A percentile compares a stretch with the other conserved stretches of the same genome.
phyloP scores from a whole-genome alignment of 225 moss, liverwort and hornwort species.

The Marchantia polymorpha region DNA sequence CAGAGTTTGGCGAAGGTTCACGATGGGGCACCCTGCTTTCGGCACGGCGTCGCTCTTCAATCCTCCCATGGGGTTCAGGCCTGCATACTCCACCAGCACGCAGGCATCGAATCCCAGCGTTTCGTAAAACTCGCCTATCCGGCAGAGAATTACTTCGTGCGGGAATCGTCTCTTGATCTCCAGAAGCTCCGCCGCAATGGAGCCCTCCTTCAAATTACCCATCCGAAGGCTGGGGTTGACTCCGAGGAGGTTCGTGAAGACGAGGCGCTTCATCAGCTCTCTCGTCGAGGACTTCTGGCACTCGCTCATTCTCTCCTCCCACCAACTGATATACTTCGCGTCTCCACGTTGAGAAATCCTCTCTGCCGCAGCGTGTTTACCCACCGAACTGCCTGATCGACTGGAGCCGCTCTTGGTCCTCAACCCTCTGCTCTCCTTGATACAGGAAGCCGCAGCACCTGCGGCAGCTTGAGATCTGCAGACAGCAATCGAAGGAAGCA shows the following conservation, averaged over 20 bases:
- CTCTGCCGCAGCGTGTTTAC: background rate
- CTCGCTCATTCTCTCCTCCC: conserved; percentile 60
- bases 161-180: conserved; percentile 71
- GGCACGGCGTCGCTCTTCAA: conserved; percentile 60
- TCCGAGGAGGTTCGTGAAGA: conserved; percentile 58
- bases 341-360: conserved; percentile 27
- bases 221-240: conserved; percentile 56
- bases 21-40: conserved; percentile 70
- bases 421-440: conserved; percentile 6
- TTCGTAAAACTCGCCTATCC: conserved; percentile 83
- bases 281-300: conserved; percentile 71
- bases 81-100: conserved; percentile 76
- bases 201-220: conserved; percentile 73
- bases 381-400: conserved; percentile 7
- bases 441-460: background rate
- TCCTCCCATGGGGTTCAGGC: conserved; percentile 76
- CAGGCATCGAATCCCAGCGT: conserved; percentile 80
- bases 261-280: conserved; percentile 81
- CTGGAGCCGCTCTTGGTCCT: background rate
- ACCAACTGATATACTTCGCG: conserved; percentile 59
- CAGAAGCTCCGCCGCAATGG: conserved; percentile 58
- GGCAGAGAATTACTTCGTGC: conserved; percentile 73
- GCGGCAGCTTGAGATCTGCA: background rate
- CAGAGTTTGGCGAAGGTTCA: conserved; percentile 77
- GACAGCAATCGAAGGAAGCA: background rate